Evolutionary conservation across 2,329 filamentous ascomycete genomes (phyloP).

Genomic region (Zasmidium angulare): DNA sequence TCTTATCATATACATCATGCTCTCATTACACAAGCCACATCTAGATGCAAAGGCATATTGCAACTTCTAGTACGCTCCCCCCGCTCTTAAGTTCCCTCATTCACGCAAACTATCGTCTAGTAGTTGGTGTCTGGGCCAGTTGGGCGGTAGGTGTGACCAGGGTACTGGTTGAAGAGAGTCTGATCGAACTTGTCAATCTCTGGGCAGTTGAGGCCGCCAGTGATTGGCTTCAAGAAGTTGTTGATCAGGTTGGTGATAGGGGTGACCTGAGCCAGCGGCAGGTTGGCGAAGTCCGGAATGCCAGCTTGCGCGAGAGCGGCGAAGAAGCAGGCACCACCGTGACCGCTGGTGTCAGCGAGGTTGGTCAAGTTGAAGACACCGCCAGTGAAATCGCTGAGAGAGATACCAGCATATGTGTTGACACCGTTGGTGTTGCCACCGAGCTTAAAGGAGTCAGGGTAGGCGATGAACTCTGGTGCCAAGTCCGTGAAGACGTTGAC

Average conservation of each 20-base stretch:
- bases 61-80: not conserved
- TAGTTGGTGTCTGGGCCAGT: constrained; percentile 23
- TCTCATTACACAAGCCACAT: not conserved
- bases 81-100: not conserved
- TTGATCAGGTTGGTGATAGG: constrained; percentile 15
- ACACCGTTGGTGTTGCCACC: constrained; percentile 36
- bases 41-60: not conserved
- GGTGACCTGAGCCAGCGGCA: constrained; percentile 1
- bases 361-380: constrained; percentile 42
- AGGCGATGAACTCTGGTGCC: constrained; percentile 10
- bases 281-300: constrained; percentile 27
- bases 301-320: constrained; percentile 4
- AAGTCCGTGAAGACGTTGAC: constrained; percentile 17
- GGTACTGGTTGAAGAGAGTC: constrained; percentile 8
- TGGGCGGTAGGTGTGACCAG: constrained; percentile 3
- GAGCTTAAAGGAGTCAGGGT: constrained; percentile 21
- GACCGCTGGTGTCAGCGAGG: constrained; percentile 9
- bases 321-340: constrained; percentile 13
- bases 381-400: constrained; percentile 38
- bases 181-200: constrained; percentile 8
- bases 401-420: constrained; percentile 36
- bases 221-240: constrained; percentile 13
- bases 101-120: not conserved
- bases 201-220: constrained; percentile 9
- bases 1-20: not conserved